These are phyloP conservation scores for Ampelomyces quisqualis DNA, from an alignment of 2,329 filamentous ascomycete species.

Conservation along the genomic window DNA sequence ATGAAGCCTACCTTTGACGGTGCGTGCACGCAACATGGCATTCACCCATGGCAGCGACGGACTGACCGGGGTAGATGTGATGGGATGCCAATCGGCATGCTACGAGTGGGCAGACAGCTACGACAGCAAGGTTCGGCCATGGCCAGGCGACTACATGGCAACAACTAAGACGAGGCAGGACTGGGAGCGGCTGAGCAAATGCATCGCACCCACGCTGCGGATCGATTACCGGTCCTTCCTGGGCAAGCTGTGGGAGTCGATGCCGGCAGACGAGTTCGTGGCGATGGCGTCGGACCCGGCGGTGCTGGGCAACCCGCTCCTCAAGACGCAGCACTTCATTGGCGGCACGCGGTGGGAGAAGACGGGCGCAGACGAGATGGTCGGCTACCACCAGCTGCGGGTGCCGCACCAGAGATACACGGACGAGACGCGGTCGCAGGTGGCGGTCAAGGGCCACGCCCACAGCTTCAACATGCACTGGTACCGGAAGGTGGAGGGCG, in stretches of 20 bases:
- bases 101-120: constrained; percentile 68
- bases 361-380: constrained; percentile 51
- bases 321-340: constrained; percentile 61
- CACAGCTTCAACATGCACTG: constrained; percentile 57
- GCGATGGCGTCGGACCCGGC: constrained; percentile 54
- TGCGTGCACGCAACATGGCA: constrained; percentile 11
- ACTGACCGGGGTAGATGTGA: constrained; percentile 46
- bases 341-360: constrained; percentile 56
- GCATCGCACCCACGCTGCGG: constrained; percentile 63
- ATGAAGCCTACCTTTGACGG: constrained; percentile 41
- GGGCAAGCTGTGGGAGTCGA: constrained; percentile 57
- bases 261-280: constrained; percentile 58
- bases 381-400: constrained; percentile 58
- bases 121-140: constrained; percentile 64
- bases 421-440: constrained; percentile 49
- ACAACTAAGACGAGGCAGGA: constrained; percentile 42
- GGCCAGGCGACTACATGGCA: neutral
- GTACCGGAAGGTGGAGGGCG: constrained; percentile 60
- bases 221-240: constrained; percentile 68
- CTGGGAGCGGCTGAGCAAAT: constrained; percentile 60
- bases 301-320: constrained; percentile 56
- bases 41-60: neutral
- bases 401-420: constrained; percentile 60
- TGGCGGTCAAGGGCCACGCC: constrained; percentile 57
- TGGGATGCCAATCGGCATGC: constrained; percentile 52